Evolutionary conservation across 2,329 filamentous ascomycete species (phyloP), one percentile per base, ranked within the genome.

Genomic region (Penicillium freii): DNA sequence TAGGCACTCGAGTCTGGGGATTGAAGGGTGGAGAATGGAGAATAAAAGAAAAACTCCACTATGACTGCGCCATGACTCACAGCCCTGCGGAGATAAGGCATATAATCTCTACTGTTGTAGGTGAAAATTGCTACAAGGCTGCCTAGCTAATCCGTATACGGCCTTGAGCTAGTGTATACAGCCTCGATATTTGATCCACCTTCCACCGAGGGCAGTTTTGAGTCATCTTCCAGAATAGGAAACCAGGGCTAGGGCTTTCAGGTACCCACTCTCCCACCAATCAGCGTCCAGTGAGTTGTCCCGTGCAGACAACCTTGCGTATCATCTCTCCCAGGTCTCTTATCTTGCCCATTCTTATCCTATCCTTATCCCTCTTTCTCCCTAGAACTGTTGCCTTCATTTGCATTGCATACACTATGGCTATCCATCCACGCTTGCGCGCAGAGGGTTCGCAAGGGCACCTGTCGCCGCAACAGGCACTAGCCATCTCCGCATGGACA

Each of bases 401-500:
- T 9, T 11, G 19, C 11, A n/a, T 33, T 23, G 27, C n/a, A n/a
- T 46, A 52, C 43, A 62, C n/a, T 45, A 79, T 79, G 77, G 76
- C 77, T 31, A 77, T 78, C 54, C 74, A 77, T 63, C 76, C 77
- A 11, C 70, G 60, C 43, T 61, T 74, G 42, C 70, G 59, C 49
- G 60, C 69, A 23, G 62, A 67, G 48, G 59, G 60, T 17, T 54
- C 64, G 3, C 50, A 46, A 66, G 56, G 69, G 66, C 33, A 62
- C 46, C 64, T 75, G 52, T 73, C 73, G 21, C 69, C 69, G 10
- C 70, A 75, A 53, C 74, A 75, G 58, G 74, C 77, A 51, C 77
- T 84, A 53, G 84, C 88, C 60, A 86, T 90, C 58, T 87, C 87
- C 60, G 81, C 85, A 34, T 90, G 88, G 88, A 86, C 87, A 15